Evolutionary conservation across 306 rosid species (phyloP), one percentile per base, ranked within the genome.

Genomic region (Cicer cuneatum): DNA sequence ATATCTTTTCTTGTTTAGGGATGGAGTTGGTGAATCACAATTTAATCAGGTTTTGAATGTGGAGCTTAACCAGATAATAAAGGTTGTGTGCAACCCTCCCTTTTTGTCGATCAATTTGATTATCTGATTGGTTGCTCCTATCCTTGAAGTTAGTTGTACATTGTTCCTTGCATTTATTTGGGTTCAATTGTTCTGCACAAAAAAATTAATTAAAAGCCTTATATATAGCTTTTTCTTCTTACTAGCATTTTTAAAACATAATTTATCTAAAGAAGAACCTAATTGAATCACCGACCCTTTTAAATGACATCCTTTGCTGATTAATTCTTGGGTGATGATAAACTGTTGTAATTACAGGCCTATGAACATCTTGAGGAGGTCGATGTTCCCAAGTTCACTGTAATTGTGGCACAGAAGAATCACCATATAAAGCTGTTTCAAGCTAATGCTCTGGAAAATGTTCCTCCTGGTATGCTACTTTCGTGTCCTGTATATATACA

Each of bases 11-110:
- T 13, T 68, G 16, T 83, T 70, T 82, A 93, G 98, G 88, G 98
- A 93, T 66, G 98, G 97, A 64, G 96, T 93, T 38, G 80, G 98
- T 54, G 96, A 93, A 80, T 91, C 98, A 12, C 98, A 93, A 72
- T 93, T 93, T 74, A 82, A 83, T 40, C 97, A 91, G 84, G 97
- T 93, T 70, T 83, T 93, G 86, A 83, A 87, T 71, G 79, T 93
- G 8, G 98, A 93, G 90, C 80, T 91, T 81, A 90, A 83, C 75
- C 98, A 91, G 82, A 93, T 93, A 35, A 78, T 84, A 62, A 89
- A 91, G 97, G 98, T 93, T 81, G 69, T 9, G 46, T 62, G 77
- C 73, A 74, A 80, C 73, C 75, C 38, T 68, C 75, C 78, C 49
- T 63, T 56, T 73, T 73, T 45, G 15, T 42, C 68, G 35, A 64